phyloP scores from a whole-genome alignment of 2,329 filamentous ascomycete species.

The Drechslerella dactyloides region DNA sequence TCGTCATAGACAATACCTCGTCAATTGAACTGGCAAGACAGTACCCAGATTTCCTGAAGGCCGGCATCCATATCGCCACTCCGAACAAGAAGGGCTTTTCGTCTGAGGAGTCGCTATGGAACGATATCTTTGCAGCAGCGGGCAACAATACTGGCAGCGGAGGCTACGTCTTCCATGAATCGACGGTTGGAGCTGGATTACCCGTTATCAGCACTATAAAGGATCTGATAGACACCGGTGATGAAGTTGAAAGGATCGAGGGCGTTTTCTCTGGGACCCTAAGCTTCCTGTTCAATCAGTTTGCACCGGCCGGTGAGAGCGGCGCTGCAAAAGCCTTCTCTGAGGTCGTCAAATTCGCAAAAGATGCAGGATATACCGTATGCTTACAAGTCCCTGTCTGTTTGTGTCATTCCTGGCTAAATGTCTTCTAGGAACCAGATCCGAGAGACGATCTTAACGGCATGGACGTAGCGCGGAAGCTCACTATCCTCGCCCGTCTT shows the following conservation, averaged over 20 bases:
- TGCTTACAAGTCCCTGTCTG: background rate
- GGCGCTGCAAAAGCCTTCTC: conserved; percentile 79
- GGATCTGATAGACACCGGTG: conserved; percentile 92
- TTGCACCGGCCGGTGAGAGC: conserved; percentile 76
- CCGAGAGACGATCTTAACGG: conserved; percentile 86
- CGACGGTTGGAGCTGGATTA: conserved; percentile 88
- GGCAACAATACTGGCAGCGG: conserved; percentile 62
- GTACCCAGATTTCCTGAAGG: conserved; percentile 80
- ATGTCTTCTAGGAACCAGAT: conserved; percentile 69
- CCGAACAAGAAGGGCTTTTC: conserved; percentile 99
- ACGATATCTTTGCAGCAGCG: conserved; percentile 80
- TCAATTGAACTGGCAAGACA: conserved; percentile 81
- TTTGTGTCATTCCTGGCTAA: conserved; percentile 7
- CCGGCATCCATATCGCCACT: conserved; percentile 88
- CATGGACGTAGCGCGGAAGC: conserved; percentile 88
- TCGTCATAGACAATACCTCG: conserved; percentile 95
- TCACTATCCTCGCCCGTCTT: conserved; percentile 90
- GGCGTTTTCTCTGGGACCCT: conserved; percentile 98
- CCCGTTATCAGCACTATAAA: conserved; percentile 92
- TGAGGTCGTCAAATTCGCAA: conserved; percentile 87
- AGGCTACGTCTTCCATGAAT: conserved; percentile 92
- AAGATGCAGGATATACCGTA: conserved; percentile 82
- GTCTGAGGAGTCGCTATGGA: conserved; percentile 78
- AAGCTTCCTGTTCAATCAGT: conserved; percentile 97
- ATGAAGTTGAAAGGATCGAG: conserved; percentile 89